Percentiles rank a stretch among this genome's conserved stretches.
Evolutionary conservation across 1,139 yeast genomes (phyloP).

Genomic region (Candida sanyaensis): DNA sequence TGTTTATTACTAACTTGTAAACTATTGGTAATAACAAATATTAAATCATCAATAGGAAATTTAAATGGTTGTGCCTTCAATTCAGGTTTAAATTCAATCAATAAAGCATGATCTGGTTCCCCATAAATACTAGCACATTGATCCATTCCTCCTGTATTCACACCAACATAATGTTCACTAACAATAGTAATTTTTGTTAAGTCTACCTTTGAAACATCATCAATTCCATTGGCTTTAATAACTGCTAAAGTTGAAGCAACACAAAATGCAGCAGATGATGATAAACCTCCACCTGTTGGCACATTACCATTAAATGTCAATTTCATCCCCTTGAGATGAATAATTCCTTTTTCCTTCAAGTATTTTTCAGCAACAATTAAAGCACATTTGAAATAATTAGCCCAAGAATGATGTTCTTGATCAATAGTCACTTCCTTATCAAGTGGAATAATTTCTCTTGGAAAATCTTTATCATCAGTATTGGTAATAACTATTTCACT

Average conservation of each 20-base stretch:
- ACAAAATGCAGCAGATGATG: constrained; percentile 74
- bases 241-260: constrained; percentile 65
- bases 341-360: constrained; percentile 33
- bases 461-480: constrained; percentile 29
- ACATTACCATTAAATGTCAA: constrained; percentile 64
- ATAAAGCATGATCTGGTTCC: constrained; percentile 58
- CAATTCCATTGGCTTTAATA: constrained; percentile 54
- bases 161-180: constrained; percentile 73
- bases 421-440: constrained; percentile 41
- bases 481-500: constrained; percentile 46
- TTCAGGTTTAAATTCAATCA: constrained; percentile 63
- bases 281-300: constrained; percentile 74
- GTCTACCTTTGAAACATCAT: constrained; percentile 47
- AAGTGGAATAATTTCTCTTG: constrained; percentile 34
- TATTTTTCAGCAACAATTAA: constrained; percentile 60
- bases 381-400: constrained; percentile 69
- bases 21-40: constrained; percentile 65
- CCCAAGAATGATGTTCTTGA: constrained; percentile 55
- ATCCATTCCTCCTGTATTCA: constrained; percentile 79
- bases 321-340: constrained; percentile 46
- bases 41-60: constrained; percentile 53
- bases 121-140: constrained; percentile 76
- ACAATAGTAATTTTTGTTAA: constrained; percentile 64
- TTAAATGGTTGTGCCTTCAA: constrained; percentile 57
- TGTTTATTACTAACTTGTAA: constrained; percentile 64